A percentile compares a stretch with the other conserved stretches of the same genome.
Evolutionary conservation across 202 grass and related monocot genomes (phyloP).

Genomic region (Cymbopogon flexuosus): DNA sequence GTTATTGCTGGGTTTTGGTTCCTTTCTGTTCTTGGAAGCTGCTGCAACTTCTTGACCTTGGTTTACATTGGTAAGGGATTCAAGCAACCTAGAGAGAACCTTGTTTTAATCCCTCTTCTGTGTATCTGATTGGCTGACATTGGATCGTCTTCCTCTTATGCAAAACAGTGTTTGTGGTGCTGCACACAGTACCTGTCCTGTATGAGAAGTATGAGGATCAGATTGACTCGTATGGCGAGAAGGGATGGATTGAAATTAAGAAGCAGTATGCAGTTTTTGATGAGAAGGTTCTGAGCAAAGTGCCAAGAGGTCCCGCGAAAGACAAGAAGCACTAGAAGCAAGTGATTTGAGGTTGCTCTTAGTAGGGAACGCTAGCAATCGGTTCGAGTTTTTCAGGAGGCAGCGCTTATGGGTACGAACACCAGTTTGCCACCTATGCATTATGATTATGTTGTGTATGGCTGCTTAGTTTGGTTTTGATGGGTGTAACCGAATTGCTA

Average conservation of each 20-base stretch:
- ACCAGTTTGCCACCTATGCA: conserved; percentile 28
- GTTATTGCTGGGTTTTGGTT: conserved; percentile 83
- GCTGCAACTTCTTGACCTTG: conserved; percentile 86
- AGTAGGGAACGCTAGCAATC: conserved; percentile 38
- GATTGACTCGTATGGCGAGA: conserved; percentile 76
- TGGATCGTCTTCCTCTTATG: background rate
- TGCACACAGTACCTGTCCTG: conserved; percentile 80
- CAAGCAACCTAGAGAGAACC: background rate
- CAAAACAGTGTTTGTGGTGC: conserved; percentile 64
- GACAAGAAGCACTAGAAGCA: conserved; percentile 80
- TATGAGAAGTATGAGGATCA: conserved; percentile 93
- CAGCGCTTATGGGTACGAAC: conserved; percentile 19
- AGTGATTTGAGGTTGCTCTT: background rate
- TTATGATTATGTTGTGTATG: conserved; percentile 40
- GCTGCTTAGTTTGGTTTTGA: conserved; percentile 15
- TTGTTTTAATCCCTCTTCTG: background rate
- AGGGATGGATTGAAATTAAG: conserved; percentile 71
- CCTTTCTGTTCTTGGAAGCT: conserved; percentile 73
- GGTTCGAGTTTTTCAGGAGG: conserved; percentile 25
- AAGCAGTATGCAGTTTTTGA: conserved; percentile 66
- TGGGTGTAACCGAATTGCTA: conserved; percentile 28
- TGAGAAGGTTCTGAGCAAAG: conserved; percentile 82
- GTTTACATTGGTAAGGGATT: conserved; percentile 72
- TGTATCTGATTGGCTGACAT: conserved; percentile 12
- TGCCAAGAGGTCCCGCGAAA: conserved; percentile 64